Evolutionary conservation across 176 grass and related monocot genomes (phyloP).

Genomic region (Echinochloa phyllopogon): DNA sequence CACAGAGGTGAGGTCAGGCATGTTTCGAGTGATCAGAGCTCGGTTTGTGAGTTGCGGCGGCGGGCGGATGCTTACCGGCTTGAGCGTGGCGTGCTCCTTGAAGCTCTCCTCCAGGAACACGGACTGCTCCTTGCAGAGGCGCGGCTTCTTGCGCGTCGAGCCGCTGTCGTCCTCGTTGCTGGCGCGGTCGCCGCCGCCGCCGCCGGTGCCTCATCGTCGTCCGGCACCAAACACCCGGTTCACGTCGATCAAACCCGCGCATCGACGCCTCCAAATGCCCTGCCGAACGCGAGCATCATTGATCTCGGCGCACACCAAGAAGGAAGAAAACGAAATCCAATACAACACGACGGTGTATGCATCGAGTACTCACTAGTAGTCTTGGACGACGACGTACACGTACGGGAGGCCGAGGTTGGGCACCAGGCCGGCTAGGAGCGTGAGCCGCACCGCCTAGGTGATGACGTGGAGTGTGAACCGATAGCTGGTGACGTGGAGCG

Average conservation of each 20-base stretch:
- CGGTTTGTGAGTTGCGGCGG: neutral
- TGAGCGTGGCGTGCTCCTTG: conserved; percentile 91
- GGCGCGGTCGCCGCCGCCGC: conserved; percentile 48
- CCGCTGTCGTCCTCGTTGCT: conserved; percentile 87
- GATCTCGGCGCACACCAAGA: neutral
- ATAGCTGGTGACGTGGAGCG: no score
- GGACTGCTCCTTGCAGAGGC: conserved; percentile 89
- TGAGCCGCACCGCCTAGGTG: conserved; percentile 54
- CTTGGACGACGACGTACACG: conserved; percentile 40
- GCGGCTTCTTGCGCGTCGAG: conserved; percentile 76
- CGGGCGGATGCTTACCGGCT: conserved; percentile 56
- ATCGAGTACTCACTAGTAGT: conserved; percentile 42
- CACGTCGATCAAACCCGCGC: conserved; percentile 88
- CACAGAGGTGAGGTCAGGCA: no score
- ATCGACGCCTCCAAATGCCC: conserved; percentile 60
- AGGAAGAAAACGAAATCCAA: neutral
- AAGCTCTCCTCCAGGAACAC: conserved; percentile 94
- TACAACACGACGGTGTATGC: neutral
- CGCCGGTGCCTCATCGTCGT: conserved; percentile 30
- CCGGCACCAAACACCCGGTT: conserved; percentile 53
- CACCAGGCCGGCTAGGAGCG: conserved; percentile 50
- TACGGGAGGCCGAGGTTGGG: conserved; percentile 56
- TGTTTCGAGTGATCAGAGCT: no score
- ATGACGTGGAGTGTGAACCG: no score
- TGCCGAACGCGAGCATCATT: conserved; percentile 29